Percentiles rank a stretch among this genome's conserved stretches.
Conservation (phyloP, 2,329 filamentous ascomycete genomes). For the Arachnopeziza araneosa region DNA sequence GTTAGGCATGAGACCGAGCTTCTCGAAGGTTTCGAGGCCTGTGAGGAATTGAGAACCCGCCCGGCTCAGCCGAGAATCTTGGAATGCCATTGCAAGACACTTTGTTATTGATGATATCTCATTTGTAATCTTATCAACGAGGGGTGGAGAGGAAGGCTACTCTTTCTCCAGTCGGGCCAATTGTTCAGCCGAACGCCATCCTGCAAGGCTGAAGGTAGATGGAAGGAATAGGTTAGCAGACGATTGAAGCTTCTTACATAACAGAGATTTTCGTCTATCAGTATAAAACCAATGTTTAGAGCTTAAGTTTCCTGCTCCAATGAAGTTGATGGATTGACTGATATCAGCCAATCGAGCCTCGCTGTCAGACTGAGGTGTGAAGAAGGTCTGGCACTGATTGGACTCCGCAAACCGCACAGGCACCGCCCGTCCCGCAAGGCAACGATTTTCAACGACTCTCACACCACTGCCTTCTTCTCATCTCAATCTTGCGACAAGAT, state of each 20-base stretch:
- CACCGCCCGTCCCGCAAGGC: neutral
- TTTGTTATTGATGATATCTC: neutral
- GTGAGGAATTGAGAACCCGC: neutral
- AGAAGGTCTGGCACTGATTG: neutral
- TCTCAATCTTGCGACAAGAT: slow-evolving; percentile 14
- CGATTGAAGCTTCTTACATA: neutral
- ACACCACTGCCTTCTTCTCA: neutral
- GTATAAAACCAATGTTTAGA: no score
- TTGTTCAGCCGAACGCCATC: neutral
- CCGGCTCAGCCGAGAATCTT: neutral
- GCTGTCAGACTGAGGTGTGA: neutral
- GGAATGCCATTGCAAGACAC: neutral
- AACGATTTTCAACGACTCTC: neutral
- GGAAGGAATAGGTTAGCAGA: neutral
- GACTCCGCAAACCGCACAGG: neutral
- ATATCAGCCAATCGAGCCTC: neutral
- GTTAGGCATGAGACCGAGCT: slow-evolving; percentile 3
- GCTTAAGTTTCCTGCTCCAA: no score
- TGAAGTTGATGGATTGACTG: no score
- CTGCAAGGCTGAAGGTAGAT: neutral
- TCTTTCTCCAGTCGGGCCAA: neutral
- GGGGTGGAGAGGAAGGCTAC: neutral
- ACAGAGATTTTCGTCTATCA: no score
- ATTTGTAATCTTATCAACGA: no score
- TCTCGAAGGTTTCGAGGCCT: slow-evolving; percentile 5